These are phyloP conservation scores for Exserohilum turcica DNA, from an alignment of 2,329 filamentous ascomycete genomes.

Conservation along the genomic window DNA sequence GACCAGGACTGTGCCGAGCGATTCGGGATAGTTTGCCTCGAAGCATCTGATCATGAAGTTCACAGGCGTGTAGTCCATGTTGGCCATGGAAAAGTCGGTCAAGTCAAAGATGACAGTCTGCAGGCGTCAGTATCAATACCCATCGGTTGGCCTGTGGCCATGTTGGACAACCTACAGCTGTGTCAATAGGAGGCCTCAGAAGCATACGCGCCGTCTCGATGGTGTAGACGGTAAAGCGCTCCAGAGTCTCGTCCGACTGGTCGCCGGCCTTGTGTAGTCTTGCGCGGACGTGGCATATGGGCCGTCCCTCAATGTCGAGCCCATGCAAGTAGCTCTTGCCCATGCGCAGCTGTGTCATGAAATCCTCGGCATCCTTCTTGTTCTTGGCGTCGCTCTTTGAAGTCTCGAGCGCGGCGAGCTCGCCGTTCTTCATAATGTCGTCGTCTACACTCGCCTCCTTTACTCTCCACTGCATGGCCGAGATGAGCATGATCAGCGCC, in stretches of 20 bases:
- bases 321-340: constrained; percentile 95
- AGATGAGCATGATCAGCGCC: constrained; percentile 90
- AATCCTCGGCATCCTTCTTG: constrained; percentile 75
- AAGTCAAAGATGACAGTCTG: constrained; percentile 95
- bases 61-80: constrained; percentile 97
- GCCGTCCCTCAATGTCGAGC: constrained; percentile 79
- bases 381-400: constrained; percentile 64
- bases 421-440: constrained; percentile 66
- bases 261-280: constrained; percentile 81
- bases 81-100: constrained; percentile 89
- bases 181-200: constrained; percentile 80
- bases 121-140: constrained; percentile 1
- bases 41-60: constrained; percentile 99
- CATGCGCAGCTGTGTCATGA: constrained; percentile 80
- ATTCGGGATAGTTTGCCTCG: constrained; percentile 97
- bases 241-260: constrained; percentile 79
- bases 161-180: constrained; percentile 69
- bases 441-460: constrained; percentile 86
- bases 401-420: constrained; percentile 61
- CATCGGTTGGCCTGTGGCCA: background rate
- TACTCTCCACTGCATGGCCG: constrained; percentile 89
- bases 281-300: constrained; percentile 84
- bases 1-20: constrained; percentile 83
- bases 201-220: constrained; percentile 94
- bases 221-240: constrained; percentile 88